Evolutionary conservation across 331 rosid genomes (phyloP).

Genomic region (Saraca asoca): DNA sequence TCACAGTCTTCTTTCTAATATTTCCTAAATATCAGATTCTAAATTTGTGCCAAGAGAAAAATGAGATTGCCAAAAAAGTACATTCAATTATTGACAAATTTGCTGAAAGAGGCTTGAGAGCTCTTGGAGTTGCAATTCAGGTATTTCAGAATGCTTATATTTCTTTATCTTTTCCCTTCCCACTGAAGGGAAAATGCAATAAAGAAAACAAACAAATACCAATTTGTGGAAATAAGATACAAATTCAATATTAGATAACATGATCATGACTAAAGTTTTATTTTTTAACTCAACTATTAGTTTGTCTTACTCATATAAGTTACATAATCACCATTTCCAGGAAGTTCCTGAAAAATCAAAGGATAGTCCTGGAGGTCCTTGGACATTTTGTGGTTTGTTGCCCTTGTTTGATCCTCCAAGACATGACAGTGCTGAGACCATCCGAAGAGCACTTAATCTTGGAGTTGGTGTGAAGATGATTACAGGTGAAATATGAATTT

Average conservation of each 20-base stretch:
- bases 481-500: slow-evolving; percentile 47
- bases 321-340: slow-evolving; percentile 36
- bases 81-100: slow-evolving; percentile 77
- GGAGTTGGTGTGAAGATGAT: slow-evolving; percentile 84
- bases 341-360: slow-evolving; percentile 58
- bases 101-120: slow-evolving; percentile 89
- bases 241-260: slow-evolving; percentile 21
- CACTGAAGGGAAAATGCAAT: no score
- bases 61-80: slow-evolving; percentile 62
- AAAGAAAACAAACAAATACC: no score
- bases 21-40: slow-evolving; percentile 59
- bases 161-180: neutral
- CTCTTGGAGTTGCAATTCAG: slow-evolving; percentile 85
- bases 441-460: slow-evolving; percentile 59
- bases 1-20: slow-evolving; percentile 6
- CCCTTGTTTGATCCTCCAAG: slow-evolving; percentile 80
- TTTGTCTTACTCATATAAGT: slow-evolving; percentile 10
- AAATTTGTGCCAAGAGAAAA: slow-evolving; percentile 64
- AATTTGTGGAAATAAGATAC: no score
- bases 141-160: slow-evolving; percentile 41
- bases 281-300: neutral
- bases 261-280: neutral
- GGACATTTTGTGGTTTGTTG: slow-evolving; percentile 69
- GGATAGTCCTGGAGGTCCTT: slow-evolving; percentile 66
- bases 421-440: slow-evolving; percentile 78